Evolutionary conservation across 371 early-diverging fungal species (phyloP).

Genomic region (Mucor indicus): DNA sequence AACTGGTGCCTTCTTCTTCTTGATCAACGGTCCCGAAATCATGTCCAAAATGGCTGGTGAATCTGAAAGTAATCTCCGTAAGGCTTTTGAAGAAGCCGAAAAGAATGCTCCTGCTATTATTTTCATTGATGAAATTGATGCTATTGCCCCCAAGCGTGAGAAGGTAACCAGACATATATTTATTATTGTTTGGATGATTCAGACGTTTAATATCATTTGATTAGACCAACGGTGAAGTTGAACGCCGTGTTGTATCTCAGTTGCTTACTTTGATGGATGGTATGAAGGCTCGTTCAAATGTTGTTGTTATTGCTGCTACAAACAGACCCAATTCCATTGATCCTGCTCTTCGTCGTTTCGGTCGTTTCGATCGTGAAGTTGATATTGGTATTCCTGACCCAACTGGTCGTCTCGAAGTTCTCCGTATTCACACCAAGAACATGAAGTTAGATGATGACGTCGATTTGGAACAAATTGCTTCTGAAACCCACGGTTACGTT

Average conservation of each 20-base stretch:
- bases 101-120: constrained; percentile 99
- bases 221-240: constrained; percentile 98
- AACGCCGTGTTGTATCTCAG: constrained; percentile 99
- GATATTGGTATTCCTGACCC: constrained; percentile 99
- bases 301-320: constrained; percentile 98
- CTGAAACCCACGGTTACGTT: constrained; percentile 99
- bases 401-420: constrained; percentile 97
- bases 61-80: constrained; percentile 96
- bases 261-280: constrained; percentile 99
- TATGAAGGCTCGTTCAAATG: constrained; percentile 96
- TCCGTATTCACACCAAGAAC: constrained; percentile 99
- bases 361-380: constrained; percentile 99
- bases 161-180: too few species aligned
- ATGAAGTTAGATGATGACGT: constrained; percentile 98
- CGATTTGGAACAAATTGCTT: constrained; percentile 97
- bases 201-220: too few species aligned
- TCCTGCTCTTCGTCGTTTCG: constrained; percentile 99
- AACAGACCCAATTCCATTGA: constrained; percentile 99
- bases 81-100: constrained; percentile 99
- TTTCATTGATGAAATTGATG: constrained; percentile 99
- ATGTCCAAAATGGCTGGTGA: constrained; percentile 99
- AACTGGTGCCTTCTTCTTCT: constrained; percentile 88
- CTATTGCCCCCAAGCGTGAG: constrained; percentile 99
- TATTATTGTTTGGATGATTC: too few species aligned
- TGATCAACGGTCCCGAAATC: constrained; percentile 99